Evolutionary conservation across 2,329 filamentous ascomycete species (phyloP).

Genomic region (Diaporthe sp.): DNA sequence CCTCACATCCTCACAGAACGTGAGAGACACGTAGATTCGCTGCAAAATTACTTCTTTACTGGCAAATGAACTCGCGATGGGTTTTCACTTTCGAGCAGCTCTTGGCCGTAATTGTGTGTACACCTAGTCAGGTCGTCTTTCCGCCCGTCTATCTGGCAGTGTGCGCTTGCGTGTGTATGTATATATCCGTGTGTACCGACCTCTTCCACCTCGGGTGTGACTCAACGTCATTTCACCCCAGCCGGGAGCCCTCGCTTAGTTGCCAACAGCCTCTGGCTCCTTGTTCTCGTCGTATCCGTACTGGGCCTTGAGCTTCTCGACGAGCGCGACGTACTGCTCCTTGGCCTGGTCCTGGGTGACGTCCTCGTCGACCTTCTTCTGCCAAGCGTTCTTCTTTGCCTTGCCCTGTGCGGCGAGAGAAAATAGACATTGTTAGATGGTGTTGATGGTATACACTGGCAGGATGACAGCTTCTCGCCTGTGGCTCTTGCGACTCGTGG

Average conservation of each 20-base stretch:
- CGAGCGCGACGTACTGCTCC: slow-evolving; percentile 79
- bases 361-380: slow-evolving; percentile 76
- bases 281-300: slow-evolving; percentile 78
- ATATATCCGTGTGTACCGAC: slow-evolving; percentile 18
- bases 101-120: slow-evolving; percentile 16
- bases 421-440: slow-evolving; percentile 15
- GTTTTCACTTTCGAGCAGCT: background rate
- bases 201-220: background rate
- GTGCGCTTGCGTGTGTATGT: slow-evolving; percentile 17
- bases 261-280: slow-evolving; percentile 69
- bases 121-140: slow-evolving; percentile 6
- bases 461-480: background rate
- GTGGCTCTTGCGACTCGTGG: slow-evolving; percentile 21
- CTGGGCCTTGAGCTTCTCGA: slow-evolving; percentile 79
- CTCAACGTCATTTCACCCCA: background rate
- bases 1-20: background rate
- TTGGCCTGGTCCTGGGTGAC: slow-evolving; percentile 77
- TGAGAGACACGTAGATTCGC: background rate
- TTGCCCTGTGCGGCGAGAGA: slow-evolving; percentile 70
- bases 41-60: background rate
- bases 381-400: slow-evolving; percentile 85
- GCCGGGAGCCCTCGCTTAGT: slow-evolving; percentile 28
- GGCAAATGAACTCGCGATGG: background rate
- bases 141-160: slow-evolving; percentile 17
- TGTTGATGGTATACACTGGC: background rate